Evolutionary conservation across 2,329 filamentous ascomycete genomes (phyloP).

Genomic region (Fusarium buxicola): DNA sequence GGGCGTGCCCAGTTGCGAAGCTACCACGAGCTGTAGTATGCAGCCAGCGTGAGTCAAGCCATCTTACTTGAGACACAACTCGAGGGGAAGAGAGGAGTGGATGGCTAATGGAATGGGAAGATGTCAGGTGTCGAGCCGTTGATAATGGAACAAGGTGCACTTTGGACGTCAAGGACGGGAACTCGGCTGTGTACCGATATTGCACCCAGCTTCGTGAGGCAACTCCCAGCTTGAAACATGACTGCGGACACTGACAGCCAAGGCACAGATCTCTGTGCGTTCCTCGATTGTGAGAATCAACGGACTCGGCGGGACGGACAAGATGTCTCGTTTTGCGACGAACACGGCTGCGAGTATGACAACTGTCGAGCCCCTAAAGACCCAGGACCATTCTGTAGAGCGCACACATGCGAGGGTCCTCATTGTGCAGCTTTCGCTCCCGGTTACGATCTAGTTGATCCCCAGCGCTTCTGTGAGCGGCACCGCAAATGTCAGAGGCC

Average conservation of each 20-base stretch:
- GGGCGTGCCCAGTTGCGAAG: conserved; percentile 38
- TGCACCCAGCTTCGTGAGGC: conserved; percentile 44
- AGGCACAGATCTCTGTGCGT: conserved; percentile 45
- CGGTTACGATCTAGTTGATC: conserved; percentile 27
- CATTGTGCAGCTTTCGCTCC: conserved; percentile 42
- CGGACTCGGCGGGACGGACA: conserved; percentile 31
- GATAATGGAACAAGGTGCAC: conserved; percentile 40
- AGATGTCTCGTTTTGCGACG: conserved; percentile 43
- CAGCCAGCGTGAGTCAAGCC: conserved; percentile 40
- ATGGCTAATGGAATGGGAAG: conserved; percentile 27
- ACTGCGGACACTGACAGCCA: conserved; percentile 1
- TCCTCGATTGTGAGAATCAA: conserved; percentile 41
- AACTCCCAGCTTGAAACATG: neutral
- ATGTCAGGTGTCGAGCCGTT: conserved; percentile 40
- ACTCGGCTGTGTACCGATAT: conserved; percentile 28
- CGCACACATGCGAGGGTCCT: conserved; percentile 45
- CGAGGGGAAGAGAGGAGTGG: neutral
- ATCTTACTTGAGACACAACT: no score
- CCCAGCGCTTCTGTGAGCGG: conserved; percentile 45
- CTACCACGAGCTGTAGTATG: conserved; percentile 39
- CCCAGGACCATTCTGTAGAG: conserved; percentile 38
- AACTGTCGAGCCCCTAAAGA: conserved; percentile 38
- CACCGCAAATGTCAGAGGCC: conserved; percentile 44
- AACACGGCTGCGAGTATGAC: conserved; percentile 45
- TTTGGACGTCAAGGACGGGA: conserved; percentile 38